Base-by-base conservation (phyloP, 202 grass and related monocot species). In the Cymbopogon flexuosus region DNA sequence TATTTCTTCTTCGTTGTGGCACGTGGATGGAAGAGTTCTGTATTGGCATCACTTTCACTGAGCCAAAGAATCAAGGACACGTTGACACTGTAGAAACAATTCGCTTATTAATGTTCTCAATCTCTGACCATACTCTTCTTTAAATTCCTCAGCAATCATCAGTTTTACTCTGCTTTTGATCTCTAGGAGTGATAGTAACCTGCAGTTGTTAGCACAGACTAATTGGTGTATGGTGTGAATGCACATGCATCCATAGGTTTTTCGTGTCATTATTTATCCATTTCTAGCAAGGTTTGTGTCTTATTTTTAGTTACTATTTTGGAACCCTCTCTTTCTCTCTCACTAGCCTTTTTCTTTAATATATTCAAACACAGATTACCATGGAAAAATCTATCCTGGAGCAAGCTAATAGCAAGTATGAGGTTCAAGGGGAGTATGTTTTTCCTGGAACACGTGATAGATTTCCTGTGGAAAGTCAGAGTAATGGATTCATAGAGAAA, bases 361-460 rank as follows among this genome's bases (percentile, higher is more conserved):
- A 84, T 77, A 37, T 70, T 90, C 41, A 78, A 88, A 68, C 83
- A 23, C 68, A 98, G 95, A 95, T 98, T 76, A 98, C 95, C 63
- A 87, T 98, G 71, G 92, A 95, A 86, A 98, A 98, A 90, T 89
- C 95, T 61, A 78, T 98, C 54, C 75, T 98, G 57, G 86, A 98
- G 84, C 95, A 98, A 93, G 82, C 90, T 71, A 91, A 80, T 69
- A 98, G 95, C 90, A 90, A 82, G 79, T 98, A 95, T 80, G 95
- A 98, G 78, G 84, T 98, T 77, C 95, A 98, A 77, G 95, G 95
- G 80, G 95, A 98, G 83, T 98, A 95, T 81, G 95, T 98, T 37
- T 89, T 98, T 65, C 95, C 92, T 35, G 92, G 95, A 77, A 93
- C 83, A 54, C 90, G 95, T 72, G 95, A 98, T 81, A 98, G 95